These are phyloP conservation scores for Candida sonorensis DNA, from an alignment of 805 yeast genomes.

Conservation along the genomic window DNA sequence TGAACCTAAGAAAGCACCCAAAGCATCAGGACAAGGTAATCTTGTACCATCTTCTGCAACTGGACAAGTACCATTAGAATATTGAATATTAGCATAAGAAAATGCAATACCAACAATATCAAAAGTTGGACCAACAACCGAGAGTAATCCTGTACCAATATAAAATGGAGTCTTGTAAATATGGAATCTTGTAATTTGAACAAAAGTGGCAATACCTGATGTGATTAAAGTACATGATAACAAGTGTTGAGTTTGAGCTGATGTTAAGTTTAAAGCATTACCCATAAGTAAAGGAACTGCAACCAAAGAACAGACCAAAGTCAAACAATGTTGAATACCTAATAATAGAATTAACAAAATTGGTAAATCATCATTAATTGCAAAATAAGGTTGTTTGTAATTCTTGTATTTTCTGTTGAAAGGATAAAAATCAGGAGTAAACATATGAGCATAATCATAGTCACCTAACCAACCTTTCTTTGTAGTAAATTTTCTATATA, in stretches of 20 bases:
- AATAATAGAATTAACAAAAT: constrained; percentile 55
- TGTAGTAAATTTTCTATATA: constrained; percentile 47
- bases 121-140: constrained; percentile 80
- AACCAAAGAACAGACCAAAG: constrained; percentile 79
- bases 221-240: constrained; percentile 62
- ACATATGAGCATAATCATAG: constrained; percentile 66
- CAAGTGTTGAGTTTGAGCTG: constrained; percentile 42
- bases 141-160: constrained; percentile 72
- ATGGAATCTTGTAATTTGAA: constrained; percentile 69
- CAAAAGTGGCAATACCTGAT: constrained; percentile 53
- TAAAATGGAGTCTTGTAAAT: constrained; percentile 57
- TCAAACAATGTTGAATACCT: constrained; percentile 73
- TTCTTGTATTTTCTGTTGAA: constrained; percentile 37
- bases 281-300: constrained; percentile 70
- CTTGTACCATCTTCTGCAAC: constrained; percentile 48
- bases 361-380: constrained; percentile 66
- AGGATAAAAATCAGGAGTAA: constrained; percentile 62
- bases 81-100: constrained; percentile 63
- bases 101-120: constrained; percentile 69
- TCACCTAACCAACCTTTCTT: constrained; percentile 70
- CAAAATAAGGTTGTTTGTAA: constrained; percentile 66
- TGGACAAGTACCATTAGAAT: constrained; percentile 54
- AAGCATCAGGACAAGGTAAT: constrained; percentile 72
- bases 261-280: constrained; percentile 44
- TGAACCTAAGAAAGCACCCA: constrained; percentile 68